phyloP scores from a whole-genome alignment of 345 rosid species.

The Citrus australasica region DNA sequence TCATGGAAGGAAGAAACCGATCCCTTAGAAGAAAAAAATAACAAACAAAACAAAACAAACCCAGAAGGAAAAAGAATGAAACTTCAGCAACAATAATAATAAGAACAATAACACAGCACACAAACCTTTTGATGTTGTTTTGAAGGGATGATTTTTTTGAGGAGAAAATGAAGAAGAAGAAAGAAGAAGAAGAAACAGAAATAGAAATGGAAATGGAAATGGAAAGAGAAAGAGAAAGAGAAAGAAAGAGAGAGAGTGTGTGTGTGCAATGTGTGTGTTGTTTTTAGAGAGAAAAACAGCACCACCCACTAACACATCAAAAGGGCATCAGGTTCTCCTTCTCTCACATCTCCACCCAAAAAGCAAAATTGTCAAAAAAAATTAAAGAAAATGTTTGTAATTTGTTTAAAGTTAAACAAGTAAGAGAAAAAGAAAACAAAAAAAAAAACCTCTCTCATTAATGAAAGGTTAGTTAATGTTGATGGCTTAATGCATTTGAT shows the following conservation, averaged over 20 bases:
- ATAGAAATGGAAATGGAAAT: background rate
- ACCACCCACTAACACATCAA: slow-evolving; percentile 73
- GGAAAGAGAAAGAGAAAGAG: background rate
- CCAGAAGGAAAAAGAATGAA: background rate
- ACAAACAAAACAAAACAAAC: background rate
- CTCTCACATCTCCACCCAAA: slow-evolving; percentile 20
- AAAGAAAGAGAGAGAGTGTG: background rate
- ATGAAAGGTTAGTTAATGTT: too few species aligned
- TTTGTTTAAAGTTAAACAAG: too few species aligned
- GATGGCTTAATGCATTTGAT: too few species aligned
- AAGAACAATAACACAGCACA: background rate
- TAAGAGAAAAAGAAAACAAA: too few species aligned
- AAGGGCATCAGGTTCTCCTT: slow-evolving; percentile 52
- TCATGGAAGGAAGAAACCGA: background rate
- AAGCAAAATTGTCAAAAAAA: slow-evolving; percentile 17
- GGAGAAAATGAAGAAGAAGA: background rate
- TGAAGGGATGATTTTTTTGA: background rate
- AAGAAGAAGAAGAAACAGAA: background rate
- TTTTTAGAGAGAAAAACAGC: slow-evolving; percentile 28
- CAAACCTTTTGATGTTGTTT: slow-evolving; percentile 14
- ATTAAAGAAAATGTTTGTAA: background rate
- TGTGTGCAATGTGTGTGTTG: background rate
- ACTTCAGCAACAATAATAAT: background rate
- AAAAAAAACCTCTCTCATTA: too few species aligned
- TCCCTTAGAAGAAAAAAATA: background rate